Evolutionary conservation across 768 basidiomycete genomes (phyloP).

Genomic region (Tulasnella sp.): DNA sequence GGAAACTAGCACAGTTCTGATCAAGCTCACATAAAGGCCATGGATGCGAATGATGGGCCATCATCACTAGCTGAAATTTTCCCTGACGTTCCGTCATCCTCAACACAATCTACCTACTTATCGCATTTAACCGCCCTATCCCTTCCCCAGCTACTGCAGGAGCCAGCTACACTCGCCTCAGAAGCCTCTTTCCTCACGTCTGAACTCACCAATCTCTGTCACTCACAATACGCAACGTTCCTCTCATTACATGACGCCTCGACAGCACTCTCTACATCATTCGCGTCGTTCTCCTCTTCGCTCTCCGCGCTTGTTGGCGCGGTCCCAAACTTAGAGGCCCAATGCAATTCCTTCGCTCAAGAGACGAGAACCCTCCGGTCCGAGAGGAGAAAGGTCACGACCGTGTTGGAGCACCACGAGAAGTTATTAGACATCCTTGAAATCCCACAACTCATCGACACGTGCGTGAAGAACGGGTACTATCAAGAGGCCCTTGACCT

Average conservation of each 20-base stretch:
- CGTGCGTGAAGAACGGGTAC: constrained; percentile 85
- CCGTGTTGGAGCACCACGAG: constrained; percentile 90
- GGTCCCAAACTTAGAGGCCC: constrained; percentile 66
- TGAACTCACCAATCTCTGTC: constrained; percentile 80
- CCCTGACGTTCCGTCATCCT: constrained; percentile 14
- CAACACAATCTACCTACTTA: constrained; percentile 38
- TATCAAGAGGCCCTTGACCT: constrained; percentile 88
- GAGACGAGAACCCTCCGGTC: constrained; percentile 59
- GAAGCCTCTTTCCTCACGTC: constrained; percentile 80
- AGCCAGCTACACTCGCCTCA: constrained; percentile 67
- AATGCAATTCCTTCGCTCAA: constrained; percentile 57
- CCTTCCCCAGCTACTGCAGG: constrained; percentile 54
- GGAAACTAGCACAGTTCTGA: too few species aligned
- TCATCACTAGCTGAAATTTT: neutral
- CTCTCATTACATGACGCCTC: constrained; percentile 78
- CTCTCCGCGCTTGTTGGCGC: constrained; percentile 51
- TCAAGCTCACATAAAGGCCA: too few species aligned
- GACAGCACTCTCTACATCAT: constrained; percentile 55
- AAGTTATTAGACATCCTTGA: constrained; percentile 87
- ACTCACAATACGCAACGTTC: constrained; percentile 85
- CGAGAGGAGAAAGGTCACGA: constrained; percentile 60
- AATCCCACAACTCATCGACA: constrained; percentile 80
- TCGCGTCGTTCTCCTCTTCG: constrained; percentile 63
- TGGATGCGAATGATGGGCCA: too few species aligned
- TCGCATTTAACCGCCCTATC: constrained; percentile 51